Evolutionary conservation across 495 filamentous ascomycete genomes (phyloP), one percentile per base, ranked within the genome.

Genomic region (Aspergillus funiculosus): DNA sequence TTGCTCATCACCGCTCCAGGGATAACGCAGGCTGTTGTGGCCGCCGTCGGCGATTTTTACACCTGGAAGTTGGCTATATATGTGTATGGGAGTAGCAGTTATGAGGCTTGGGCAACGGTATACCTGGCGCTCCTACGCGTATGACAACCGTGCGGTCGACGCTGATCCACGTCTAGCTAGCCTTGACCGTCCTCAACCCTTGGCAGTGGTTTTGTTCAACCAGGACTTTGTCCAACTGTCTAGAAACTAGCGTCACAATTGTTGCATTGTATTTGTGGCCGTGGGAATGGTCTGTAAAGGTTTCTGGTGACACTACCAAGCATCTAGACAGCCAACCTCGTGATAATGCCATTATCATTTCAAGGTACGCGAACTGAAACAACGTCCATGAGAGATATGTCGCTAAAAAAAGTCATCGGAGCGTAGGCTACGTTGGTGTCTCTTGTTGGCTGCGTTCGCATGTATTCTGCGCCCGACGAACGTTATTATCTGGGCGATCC

Each of bases 121-220:
- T 48, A 72, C 53, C 37, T 9, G 20, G 4, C 6, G 11, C 18
- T 34, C 19, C 39, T 37, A 36, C 14, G 32, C 8, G 30, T 15
- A 21, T 21, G 14, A 30, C 9, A 25, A 10, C 6, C 6, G 22
- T 36, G 15, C 24, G 20, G 13, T 6, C 9, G 9, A 39, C 26
- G 31, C 47, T 54, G 43, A 54, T 39, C 6, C 21, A 37, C 36
- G 39, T 31, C 30, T 58, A 76, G 73, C 63, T 78, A 40, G 60
- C 79, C 19, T 75, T 94, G 63, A 84, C 85, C 1, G 64, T 89
- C 22, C 65, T 85, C 51, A 97, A 81, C 58, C 89, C 92, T 13
- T 99, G 94, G 88, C 89, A 96, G 61, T 99, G 85, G 85, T 96
- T 94, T 62, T 94, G 85, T 62, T 89, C 90, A 0, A 94, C 88